These are phyloP conservation scores for Mycosarcoma mackinlayi DNA, from an alignment of 1,284 basidiomycete species.

Conservation along the genomic window DNA sequence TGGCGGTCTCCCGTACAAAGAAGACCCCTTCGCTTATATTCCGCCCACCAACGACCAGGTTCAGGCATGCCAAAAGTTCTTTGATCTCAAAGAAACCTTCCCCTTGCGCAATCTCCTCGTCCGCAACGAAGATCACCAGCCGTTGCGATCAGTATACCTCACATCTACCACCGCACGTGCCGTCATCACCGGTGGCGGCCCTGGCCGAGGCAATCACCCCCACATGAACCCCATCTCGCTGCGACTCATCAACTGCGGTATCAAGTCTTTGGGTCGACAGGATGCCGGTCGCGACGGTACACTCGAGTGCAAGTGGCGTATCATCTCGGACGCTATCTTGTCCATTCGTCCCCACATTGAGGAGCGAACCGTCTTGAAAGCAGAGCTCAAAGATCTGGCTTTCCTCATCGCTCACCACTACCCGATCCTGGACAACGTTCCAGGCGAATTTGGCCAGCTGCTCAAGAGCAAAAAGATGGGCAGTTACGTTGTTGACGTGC, in stretches of 20 bases:
- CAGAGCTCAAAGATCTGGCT: conserved; percentile 75
- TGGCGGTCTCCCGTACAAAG: conserved; percentile 63
- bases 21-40: conserved; percentile 64
- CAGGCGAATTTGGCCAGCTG: conserved; percentile 48
- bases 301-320: conserved; percentile 74
- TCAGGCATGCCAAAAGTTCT: conserved; percentile 74
- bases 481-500: conserved; percentile 61
- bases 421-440: conserved; percentile 56
- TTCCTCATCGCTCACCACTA: conserved; percentile 71
- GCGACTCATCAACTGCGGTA: conserved; percentile 88
- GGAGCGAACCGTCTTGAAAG: conserved; percentile 75
- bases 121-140: conserved; percentile 83
- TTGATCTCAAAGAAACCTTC: conserved; percentile 80
- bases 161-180: conserved; percentile 81
- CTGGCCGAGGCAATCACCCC: conserved; percentile 55
- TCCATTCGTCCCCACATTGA: conserved; percentile 84
- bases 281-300: conserved; percentile 70
- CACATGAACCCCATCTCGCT: conserved; percentile 78
- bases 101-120: conserved; percentile 83
- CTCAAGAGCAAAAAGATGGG: conserved; percentile 58
- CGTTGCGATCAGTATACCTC: conserved; percentile 85
- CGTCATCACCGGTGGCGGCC: conserved; percentile 80
- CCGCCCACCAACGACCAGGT: conserved; percentile 52
- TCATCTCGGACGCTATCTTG: conserved; percentile 85
- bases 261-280: conserved; percentile 77